phyloP scores from a whole-genome alignment of 202 grass and related monocot species.

The Elaeis oleifera region DNA sequence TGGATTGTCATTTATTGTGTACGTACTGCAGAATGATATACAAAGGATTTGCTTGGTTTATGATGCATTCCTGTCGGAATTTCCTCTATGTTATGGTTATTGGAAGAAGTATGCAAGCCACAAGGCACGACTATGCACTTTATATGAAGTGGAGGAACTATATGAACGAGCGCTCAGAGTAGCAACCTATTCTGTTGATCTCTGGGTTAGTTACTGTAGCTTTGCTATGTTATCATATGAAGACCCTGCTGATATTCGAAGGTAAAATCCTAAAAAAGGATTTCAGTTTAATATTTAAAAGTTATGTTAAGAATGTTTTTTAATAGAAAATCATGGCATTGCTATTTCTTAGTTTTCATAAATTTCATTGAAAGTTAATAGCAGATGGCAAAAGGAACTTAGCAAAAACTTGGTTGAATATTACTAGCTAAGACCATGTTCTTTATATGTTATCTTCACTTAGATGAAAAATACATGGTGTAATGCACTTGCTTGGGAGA shows the following conservation, averaged over 20 bases:
- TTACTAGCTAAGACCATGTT: no score
- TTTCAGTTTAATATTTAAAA: no score
- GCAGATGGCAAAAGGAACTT: no score
- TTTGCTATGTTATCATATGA: slow-evolving; percentile 58
- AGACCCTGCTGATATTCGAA: slow-evolving; percentile 69
- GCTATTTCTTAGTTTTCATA: no score
- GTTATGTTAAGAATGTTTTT: no score
- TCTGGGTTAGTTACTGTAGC: slow-evolving; percentile 80
- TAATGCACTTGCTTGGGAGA: no score
- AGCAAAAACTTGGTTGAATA: no score
- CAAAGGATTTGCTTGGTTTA: slow-evolving; percentile 54
- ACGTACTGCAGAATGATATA: slow-evolving; percentile 58
- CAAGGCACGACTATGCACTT: slow-evolving; percentile 49
- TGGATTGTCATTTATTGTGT: neutral
- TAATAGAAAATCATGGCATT: no score
- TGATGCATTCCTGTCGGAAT: slow-evolving; percentile 55
- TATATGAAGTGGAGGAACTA: slow-evolving; percentile 39
- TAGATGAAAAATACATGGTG: no score
- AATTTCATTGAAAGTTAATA: no score
- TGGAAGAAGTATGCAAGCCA: slow-evolving; percentile 79
- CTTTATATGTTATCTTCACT: no score
- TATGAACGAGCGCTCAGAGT: slow-evolving; percentile 72
- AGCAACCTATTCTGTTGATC: slow-evolving; percentile 51
- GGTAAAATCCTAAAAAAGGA: slow-evolving; percentile 33
- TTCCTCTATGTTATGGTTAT: slow-evolving; percentile 70